phyloP scores from a whole-genome alignment of 192 early-diverging fungal species.

The Obelidium mucronatum region DNA sequence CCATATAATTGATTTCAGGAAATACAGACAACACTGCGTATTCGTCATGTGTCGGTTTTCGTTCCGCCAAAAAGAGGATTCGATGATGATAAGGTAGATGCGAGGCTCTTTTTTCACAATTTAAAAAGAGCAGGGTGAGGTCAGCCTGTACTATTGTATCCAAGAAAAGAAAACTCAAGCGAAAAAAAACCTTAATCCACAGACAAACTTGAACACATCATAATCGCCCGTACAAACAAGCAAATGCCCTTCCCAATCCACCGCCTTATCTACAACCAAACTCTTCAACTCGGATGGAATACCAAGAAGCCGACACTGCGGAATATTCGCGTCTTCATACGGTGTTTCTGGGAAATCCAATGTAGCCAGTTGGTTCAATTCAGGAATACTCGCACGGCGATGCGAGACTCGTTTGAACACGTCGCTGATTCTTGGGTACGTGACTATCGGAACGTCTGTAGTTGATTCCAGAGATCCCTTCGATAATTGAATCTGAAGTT shows the following conservation, averaged over 20 bases:
- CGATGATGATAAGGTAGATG: slow-evolving; percentile 38
- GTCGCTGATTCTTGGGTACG: background rate
- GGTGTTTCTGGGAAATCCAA: slow-evolving; percentile 15
- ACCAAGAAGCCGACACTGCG: background rate
- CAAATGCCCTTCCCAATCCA: slow-evolving; percentile 35
- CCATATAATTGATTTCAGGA: slow-evolving; percentile 48
- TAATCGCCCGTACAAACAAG: slow-evolving; percentile 47
- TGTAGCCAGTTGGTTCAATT: background rate
- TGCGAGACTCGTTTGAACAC: background rate
- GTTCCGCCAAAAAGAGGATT: slow-evolving; percentile 43
- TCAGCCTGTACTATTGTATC: too few species aligned
- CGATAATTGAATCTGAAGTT: background rate
- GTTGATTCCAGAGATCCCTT: background rate
- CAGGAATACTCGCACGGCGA: background rate
- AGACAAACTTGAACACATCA: slow-evolving; percentile 54
- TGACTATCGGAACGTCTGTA: background rate
- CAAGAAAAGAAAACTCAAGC: background rate
- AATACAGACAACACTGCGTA: slow-evolving; percentile 41
- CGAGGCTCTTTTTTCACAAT: slow-evolving; percentile 13
- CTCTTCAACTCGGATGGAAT: background rate
- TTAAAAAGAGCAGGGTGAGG: background rate
- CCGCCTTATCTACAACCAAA: slow-evolving; percentile 9
- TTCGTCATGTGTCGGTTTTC: slow-evolving; percentile 39
- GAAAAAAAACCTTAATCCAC: slow-evolving; percentile 49
- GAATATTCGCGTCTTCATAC: slow-evolving; percentile 21